Conservation (phyloP, 2,329 filamentous ascomycete genomes). For the Akanthomyces lecanii region DNA sequence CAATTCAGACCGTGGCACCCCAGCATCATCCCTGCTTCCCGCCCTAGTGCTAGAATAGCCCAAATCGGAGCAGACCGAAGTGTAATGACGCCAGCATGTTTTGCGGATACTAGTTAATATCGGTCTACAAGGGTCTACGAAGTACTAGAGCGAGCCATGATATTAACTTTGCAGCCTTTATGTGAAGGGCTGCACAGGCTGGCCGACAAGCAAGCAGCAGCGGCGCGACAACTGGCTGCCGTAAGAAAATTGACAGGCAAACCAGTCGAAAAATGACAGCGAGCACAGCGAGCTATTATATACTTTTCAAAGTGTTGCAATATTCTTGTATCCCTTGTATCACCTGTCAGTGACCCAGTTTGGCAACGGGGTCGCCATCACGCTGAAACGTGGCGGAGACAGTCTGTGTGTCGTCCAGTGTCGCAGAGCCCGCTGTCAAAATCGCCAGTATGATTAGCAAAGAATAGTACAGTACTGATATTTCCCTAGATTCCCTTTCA, state of each 20-base stretch:
- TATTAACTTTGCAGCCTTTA: too few species aligned
- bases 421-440: constrained; percentile 7
- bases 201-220: background rate
- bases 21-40: too few species aligned
- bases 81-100: too few species aligned
- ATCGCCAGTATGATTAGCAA: background rate
- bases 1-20: too few species aligned
- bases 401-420: constrained; percentile 11
- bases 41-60: too few species aligned
- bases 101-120: too few species aligned
- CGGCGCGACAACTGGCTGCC: background rate
- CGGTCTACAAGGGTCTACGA: too few species aligned
- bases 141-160: too few species aligned
- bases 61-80: too few species aligned
- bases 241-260: background rate
- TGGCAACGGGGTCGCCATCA: background rate
- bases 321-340: background rate
- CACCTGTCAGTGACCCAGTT: background rate
- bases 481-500: constrained; percentile 19
- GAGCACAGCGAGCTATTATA: background rate
- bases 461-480: background rate
- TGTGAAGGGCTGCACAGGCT: too few species aligned
- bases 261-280: background rate
- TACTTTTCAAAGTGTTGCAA: background rate
- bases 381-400: constrained; percentile 16